Percentiles rank a stretch among this genome's conserved stretches.
Conservation (phyloP, 2,329 filamentous ascomycete species). For the Ambrosiella cleistominuta region DNA sequence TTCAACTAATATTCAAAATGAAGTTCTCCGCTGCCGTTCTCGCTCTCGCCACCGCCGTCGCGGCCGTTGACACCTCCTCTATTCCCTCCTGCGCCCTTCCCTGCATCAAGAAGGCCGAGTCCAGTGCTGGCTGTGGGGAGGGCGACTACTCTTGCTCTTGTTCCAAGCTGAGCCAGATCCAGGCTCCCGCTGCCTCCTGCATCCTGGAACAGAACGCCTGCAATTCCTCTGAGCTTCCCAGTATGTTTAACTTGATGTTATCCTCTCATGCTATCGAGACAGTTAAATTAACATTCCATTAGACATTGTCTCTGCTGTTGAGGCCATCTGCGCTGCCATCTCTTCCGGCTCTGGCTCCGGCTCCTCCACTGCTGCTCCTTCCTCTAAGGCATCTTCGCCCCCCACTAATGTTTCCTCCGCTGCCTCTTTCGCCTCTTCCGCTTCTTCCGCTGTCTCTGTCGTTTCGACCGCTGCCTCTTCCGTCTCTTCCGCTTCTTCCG, state of each 20-base stretch:
- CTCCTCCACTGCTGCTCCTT: constrained; percentile 7
- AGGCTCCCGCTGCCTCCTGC: constrained; percentile 8
- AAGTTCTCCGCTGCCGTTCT: constrained; percentile 8
- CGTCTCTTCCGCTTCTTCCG: constrained; percentile 13
- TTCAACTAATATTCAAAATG: constrained; percentile 7
- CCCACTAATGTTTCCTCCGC: constrained; percentile 11
- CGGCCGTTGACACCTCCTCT: constrained; percentile 5
- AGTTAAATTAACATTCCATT: constrained; percentile 10
- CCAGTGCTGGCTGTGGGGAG: constrained; percentile 2
- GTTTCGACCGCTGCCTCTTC: constrained; percentile 4
- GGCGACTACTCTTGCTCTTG: constrained; percentile 13
- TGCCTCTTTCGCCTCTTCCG: constrained; percentile 12
- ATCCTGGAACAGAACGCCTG: constrained; percentile 17
- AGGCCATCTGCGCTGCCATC: constrained; percentile 17
- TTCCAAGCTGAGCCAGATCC: constrained; percentile 6
- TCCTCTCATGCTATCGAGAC: not conserved
- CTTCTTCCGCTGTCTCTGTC: constrained; percentile 13
- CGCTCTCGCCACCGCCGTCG: not conserved
- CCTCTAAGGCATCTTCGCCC: no score
- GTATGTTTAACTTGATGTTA: constrained; percentile 21
- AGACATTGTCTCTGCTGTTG: constrained; percentile 16
- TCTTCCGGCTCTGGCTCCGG: constrained; percentile 12
- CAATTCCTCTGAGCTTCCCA: constrained; percentile 15
- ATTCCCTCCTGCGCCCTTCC: constrained; percentile 11
- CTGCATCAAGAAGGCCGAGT: constrained; percentile 11